Evolutionary conservation across 2,329 filamentous ascomycete species (phyloP).

Genomic region (Bisporella sp.): DNA sequence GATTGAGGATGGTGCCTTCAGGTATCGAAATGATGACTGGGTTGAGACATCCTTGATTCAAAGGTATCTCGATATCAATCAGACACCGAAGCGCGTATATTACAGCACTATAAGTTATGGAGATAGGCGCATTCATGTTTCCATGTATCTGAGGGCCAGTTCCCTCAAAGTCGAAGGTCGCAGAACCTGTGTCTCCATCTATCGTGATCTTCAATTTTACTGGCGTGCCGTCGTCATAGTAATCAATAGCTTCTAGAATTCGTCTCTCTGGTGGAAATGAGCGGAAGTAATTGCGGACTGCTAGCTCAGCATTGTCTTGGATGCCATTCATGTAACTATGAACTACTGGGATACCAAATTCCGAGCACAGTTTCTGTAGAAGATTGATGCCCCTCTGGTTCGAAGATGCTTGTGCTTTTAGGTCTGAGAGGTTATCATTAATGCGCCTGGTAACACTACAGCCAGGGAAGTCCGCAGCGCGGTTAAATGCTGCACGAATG

Average conservation of each 20-base stretch:
- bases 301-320: slow-evolving; percentile 68
- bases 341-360: slow-evolving; percentile 67
- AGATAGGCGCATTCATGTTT: slow-evolving; percentile 72
- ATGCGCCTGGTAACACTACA: slow-evolving; percentile 71
- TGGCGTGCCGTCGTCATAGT: slow-evolving; percentile 77
- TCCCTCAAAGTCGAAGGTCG: slow-evolving; percentile 68
- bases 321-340: slow-evolving; percentile 77
- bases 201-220: slow-evolving; percentile 70
- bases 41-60: slow-evolving; percentile 75
- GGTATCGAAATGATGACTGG: slow-evolving; percentile 68
- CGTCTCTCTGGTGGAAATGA: neutral
- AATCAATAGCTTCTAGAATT: slow-evolving; percentile 53
- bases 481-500: slow-evolving; percentile 57
- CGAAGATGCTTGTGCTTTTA: slow-evolving; percentile 76
- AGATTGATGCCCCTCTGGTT: slow-evolving; percentile 75
- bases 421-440: slow-evolving; percentile 73
- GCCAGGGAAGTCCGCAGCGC: slow-evolving; percentile 63
- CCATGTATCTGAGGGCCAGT: slow-evolving; percentile 70
- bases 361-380: slow-evolving; percentile 62
- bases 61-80: slow-evolving; percentile 73
- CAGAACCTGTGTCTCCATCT: slow-evolving; percentile 61
- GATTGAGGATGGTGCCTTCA: slow-evolving; percentile 61
- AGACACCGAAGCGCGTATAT: slow-evolving; percentile 77
- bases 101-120: slow-evolving; percentile 73
- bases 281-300: slow-evolving; percentile 65